Conservation (phyloP, 2,329 filamentous ascomycete species). For the Epichloe glyceriae region DNA sequence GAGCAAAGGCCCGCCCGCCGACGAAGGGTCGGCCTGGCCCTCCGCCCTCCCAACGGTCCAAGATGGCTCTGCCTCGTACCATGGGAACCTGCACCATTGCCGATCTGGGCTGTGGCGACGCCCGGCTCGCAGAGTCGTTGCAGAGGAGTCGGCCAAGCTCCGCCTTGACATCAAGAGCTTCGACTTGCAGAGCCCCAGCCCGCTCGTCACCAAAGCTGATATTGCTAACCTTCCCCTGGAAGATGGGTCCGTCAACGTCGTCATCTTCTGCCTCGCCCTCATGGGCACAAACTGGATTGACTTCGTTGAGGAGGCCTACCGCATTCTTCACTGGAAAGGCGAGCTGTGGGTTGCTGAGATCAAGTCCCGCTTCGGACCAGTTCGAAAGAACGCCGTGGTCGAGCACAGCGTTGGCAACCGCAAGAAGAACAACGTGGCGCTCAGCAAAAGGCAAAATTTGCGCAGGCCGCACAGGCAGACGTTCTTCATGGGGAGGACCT, state of each 20-base stretch:
- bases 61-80: conserved; percentile 54
- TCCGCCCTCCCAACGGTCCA: conserved; percentile 14
- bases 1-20: conserved; percentile 41
- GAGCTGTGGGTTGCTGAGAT: conserved; percentile 97
- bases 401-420: conserved; percentile 61
- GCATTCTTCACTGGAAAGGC: conserved; percentile 81
- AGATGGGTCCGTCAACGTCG: conserved; percentile 68
- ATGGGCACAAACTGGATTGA: conserved; percentile 99
- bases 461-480: conserved; percentile 27
- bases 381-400: conserved; percentile 30
- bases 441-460: conserved; percentile 33
- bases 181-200: conserved; percentile 68
- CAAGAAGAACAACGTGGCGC: conserved; percentile 33
- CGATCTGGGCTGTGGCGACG: conserved; percentile 89
- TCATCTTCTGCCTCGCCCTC: conserved; percentile 88
- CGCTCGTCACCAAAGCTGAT: conserved; percentile 75
- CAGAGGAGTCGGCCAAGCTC: conserved; percentile 50
- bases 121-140: conserved; percentile 60
- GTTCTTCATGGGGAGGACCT: conserved; percentile 42
- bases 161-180: conserved; percentile 69
- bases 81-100: conserved; percentile 65
- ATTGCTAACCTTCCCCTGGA: conserved; percentile 70
- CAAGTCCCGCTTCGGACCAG: conserved; percentile 66
- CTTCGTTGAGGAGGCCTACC: conserved; percentile 92
- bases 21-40: conserved; percentile 17